These are phyloP conservation scores for Prosopis cineraria DNA, from an alignment of 306 rosid genomes.

Conservation along the genomic window DNA sequence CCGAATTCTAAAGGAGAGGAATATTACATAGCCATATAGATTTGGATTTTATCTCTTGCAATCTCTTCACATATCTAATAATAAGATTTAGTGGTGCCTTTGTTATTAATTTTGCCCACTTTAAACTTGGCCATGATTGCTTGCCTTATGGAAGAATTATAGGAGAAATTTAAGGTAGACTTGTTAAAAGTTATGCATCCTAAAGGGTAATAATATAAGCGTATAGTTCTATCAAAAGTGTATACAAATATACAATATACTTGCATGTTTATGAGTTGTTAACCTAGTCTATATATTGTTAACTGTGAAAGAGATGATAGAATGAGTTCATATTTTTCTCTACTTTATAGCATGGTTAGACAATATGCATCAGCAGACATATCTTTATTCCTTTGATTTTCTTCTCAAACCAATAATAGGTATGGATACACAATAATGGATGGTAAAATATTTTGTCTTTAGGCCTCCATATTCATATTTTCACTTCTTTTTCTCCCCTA, in stretches of 20 bases:
- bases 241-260: no score
- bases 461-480: no score
- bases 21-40: constrained; percentile 40
- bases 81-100: constrained; percentile 30
- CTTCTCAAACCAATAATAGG: constrained; percentile 26
- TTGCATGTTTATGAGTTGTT: not conserved
- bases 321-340: constrained; percentile 19
- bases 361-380: constrained; percentile 3
- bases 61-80: no score
- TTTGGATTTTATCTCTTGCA: constrained; percentile 40
- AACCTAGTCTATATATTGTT: not conserved
- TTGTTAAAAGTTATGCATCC: no score
- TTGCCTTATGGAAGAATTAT: no score
- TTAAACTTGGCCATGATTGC: constrained; percentile 21
- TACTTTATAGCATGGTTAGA: not conserved
- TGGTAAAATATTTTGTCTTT: not conserved
- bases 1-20: constrained; percentile 35
- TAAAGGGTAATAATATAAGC: no score
- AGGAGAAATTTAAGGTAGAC: no score
- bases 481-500: not conserved
- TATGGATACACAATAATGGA: constrained; percentile 30
- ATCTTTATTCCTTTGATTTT: not conserved
- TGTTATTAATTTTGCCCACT: constrained; percentile 14
- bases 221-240: no score
- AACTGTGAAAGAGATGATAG: constrained; percentile 24